Base-by-base conservation (phyloP, 179 eudicot genomes). In the Silene coronaria region DNA sequence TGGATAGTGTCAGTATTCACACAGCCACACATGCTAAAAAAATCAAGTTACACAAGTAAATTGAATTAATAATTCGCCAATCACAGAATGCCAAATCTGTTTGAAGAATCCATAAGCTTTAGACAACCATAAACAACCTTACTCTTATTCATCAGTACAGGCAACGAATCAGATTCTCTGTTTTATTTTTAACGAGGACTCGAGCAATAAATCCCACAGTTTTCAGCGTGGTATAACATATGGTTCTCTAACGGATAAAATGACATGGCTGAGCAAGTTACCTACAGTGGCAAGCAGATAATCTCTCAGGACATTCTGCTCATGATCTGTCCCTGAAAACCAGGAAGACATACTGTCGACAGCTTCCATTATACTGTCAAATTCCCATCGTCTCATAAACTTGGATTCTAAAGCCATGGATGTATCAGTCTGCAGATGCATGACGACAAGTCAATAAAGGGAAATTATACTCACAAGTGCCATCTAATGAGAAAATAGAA, bases 371-470 rank as follows among this genome's bases (percentile, higher is more conserved):
- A 91, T 82, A 81, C 91, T 91, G 81, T 89, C 97, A 76, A 95
- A 95, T 82, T 95, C 99, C 99, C 99, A 92, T 80, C 97, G 87
- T 79, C 83, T 91, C 99, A 95, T 89, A 75, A 75, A 81, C 80
- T 89, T 95, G 77, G 93, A 74, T 84, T 95, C 97, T 62, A 92
- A 59, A 70, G 97, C 97, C 76, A 95, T 82, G 68, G 95, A 90
- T 61, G 99, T 91, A 78, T 92, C 96, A 79, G 97, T 95, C 99
- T 95, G 91, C 85, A 85, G 57, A 66, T 48, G 66, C 19, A 78
- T 17, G 70, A 69, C 53, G 55, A 73, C 55, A 76, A 34, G 59
- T 78, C 38, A 79, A 70, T 22, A 61, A 34, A 78, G 26, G 55
- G 23, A 34, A 75, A 71, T 21, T 46, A 55, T 26, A 36, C 27